Evolutionary conservation across 805 yeast species (phyloP).

Genomic region (Torulaspora franciscae): DNA sequence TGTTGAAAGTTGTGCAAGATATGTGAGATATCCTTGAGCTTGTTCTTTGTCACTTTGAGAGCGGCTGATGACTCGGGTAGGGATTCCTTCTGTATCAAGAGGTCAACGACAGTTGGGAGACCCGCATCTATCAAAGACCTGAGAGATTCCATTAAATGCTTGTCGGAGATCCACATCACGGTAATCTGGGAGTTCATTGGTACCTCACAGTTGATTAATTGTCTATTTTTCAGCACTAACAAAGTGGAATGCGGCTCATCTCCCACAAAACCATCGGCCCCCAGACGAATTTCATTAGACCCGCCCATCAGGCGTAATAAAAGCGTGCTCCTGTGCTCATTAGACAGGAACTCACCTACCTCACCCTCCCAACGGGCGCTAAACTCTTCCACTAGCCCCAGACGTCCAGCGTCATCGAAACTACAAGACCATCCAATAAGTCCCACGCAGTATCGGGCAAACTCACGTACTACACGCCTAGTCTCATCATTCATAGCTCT

Average conservation of each 20-base stretch:
- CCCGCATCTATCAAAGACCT: constrained; percentile 58
- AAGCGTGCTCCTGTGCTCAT: not conserved
- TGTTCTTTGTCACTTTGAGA: constrained; percentile 50
- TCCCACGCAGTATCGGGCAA: constrained; percentile 2
- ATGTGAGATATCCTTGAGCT: constrained; percentile 60
- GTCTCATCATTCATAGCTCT: constrained; percentile 4
- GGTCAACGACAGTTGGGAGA: constrained; percentile 64
- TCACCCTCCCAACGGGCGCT: constrained; percentile 1
- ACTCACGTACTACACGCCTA: not conserved
- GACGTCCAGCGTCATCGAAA: constrained; percentile 3
- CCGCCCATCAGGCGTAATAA: not conserved
- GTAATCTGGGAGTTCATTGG: constrained; percentile 36
- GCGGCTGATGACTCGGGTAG: constrained; percentile 29
- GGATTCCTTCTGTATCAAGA: constrained; percentile 25
- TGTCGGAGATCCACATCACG: constrained; percentile 35
- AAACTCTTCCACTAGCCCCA: constrained; percentile 1
- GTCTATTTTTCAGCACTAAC: constrained; percentile 41
- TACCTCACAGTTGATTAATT: constrained; percentile 21
- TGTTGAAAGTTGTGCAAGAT: constrained; percentile 66
- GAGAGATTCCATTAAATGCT: constrained; percentile 44
- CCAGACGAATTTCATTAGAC: constrained; percentile 18
- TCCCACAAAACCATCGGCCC: constrained; percentile 22
- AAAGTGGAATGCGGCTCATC: constrained; percentile 1
- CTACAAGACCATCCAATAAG: constrained; percentile 1
- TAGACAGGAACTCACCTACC: constrained; percentile 6